These are phyloP conservation scores for Pyrenophora tritici-repentis DNA, from an alignment of 2,329 filamentous ascomycete species.

Conservation along the genomic window DNA sequence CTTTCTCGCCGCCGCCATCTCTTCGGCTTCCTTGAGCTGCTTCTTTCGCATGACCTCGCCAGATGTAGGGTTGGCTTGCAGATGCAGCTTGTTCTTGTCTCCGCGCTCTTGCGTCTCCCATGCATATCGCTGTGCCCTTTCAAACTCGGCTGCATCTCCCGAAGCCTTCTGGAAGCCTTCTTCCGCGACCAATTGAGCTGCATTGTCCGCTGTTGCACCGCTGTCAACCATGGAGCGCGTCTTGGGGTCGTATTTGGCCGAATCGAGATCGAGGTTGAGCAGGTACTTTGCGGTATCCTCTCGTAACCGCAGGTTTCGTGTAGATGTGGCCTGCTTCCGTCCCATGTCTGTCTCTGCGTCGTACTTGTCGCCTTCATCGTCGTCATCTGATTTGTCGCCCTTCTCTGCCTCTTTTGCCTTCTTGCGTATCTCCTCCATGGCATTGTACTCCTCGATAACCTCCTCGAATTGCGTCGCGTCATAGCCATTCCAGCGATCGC, in stretches of 20 bases:
- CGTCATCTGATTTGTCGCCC: constrained; percentile 52
- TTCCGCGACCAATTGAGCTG: constrained; percentile 83
- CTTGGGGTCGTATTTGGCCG: constrained; percentile 97
- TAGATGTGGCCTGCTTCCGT: constrained; percentile 86
- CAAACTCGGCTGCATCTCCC: constrained; percentile 91
- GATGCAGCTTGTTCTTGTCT: constrained; percentile 78
- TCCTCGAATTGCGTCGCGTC: constrained; percentile 82
- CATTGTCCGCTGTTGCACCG: constrained; percentile 78
- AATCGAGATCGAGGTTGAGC: constrained; percentile 91
- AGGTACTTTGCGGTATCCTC: constrained; percentile 98
- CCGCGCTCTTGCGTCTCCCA: constrained; percentile 92
- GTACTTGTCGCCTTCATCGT: constrained; percentile 67
- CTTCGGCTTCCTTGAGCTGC: constrained; percentile 73
- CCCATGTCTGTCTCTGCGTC: constrained; percentile 98
- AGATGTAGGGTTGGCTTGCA: constrained; percentile 95
- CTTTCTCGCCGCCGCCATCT: constrained; percentile 68
- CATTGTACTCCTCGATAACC: constrained; percentile 88
- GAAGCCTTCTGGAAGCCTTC: constrained; percentile 89
- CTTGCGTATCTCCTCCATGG: constrained; percentile 76
- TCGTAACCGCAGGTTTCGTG: constrained; percentile 85
- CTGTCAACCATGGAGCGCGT: constrained; percentile 88
- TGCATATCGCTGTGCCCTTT: constrained; percentile 83
- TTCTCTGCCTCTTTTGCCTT: constrained; percentile 48
- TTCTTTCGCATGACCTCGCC: constrained; percentile 84
- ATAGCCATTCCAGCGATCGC: constrained; percentile 98